phyloP scores from a whole-genome alignment of 202 grass and related monocot genomes.

The Setaria viridis region DNA sequence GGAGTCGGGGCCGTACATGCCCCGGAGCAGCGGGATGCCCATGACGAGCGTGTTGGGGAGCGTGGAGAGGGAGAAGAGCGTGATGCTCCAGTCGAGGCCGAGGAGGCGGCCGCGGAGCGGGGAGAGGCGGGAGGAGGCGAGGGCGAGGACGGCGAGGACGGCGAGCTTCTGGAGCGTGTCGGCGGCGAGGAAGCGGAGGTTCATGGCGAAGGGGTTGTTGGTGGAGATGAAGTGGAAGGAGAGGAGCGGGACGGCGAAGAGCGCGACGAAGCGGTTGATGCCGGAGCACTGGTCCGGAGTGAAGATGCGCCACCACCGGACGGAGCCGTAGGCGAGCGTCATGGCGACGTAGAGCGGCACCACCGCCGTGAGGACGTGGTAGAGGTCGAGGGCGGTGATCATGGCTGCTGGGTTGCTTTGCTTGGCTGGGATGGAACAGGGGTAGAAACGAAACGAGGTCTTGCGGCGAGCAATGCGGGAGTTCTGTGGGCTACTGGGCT shows the following conservation, averaged over 20 bases:
- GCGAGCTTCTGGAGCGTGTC: slow-evolving; percentile 87
- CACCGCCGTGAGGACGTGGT: slow-evolving; percentile 89
- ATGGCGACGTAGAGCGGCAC: slow-evolving; percentile 93
- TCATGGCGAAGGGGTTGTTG: slow-evolving; percentile 87
- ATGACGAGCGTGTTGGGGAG: slow-evolving; percentile 98
- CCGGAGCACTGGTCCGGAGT: slow-evolving; percentile 88
- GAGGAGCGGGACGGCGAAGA: slow-evolving; percentile 95
- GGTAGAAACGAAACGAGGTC: too few species aligned
- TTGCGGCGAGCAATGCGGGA: not conserved
- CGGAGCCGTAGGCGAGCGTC: slow-evolving; percentile 91
- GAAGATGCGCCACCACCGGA: slow-evolving; percentile 93
- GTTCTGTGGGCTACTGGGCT: not conserved
- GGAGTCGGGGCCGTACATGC: slow-evolving; percentile 73
- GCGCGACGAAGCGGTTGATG: slow-evolving; percentile 97
- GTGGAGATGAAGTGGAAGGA: slow-evolving; percentile 98
- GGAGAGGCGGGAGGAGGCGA: slow-evolving; percentile 49
- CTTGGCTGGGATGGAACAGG: not conserved
- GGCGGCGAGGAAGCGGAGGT: slow-evolving; percentile 89
- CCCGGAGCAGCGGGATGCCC: slow-evolving; percentile 83
- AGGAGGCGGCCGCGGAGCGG: not conserved
- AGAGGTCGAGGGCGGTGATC: slow-evolving; percentile 82
- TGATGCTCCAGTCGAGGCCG: slow-evolving; percentile 81
- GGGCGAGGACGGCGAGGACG: slow-evolving; percentile 53
- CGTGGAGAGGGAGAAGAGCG: slow-evolving; percentile 89
- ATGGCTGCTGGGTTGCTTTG: slow-evolving; percentile 35